Conservation (phyloP, 2,329 filamentous ascomycete species). For the Colletotrichum chrysophilum region DNA sequence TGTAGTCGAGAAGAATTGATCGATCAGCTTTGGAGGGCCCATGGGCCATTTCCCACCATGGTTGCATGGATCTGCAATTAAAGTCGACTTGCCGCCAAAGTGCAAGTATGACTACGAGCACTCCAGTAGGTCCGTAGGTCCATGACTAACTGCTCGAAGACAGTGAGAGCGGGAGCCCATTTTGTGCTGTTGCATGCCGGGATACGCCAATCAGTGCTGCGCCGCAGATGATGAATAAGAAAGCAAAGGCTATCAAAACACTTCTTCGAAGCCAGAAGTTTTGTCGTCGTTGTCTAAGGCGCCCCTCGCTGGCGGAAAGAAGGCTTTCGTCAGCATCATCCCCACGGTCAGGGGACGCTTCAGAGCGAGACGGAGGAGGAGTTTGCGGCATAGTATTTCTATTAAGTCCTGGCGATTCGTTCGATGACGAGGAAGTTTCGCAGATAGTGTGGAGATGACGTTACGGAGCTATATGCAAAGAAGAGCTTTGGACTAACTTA, state of each 20-base stretch:
- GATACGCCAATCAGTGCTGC: background rate
- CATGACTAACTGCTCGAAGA: background rate
- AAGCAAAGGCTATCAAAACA: background rate
- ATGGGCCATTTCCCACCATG: background rate
- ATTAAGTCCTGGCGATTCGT: too few relatives aligned
- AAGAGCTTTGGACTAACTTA: too few relatives aligned
- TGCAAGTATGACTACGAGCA: background rate
- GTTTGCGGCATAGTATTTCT: too few relatives aligned
- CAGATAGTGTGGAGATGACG: too few relatives aligned
- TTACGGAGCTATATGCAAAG: too few relatives aligned
- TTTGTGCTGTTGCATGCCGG: background rate
- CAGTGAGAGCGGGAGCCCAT: background rate
- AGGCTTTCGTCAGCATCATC: too few relatives aligned
- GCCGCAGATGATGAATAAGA: rapidly evolving
- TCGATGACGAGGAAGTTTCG: too few relatives aligned
- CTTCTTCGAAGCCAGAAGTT: background rate
- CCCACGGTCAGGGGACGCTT: too few relatives aligned
- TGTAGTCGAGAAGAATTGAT: background rate
- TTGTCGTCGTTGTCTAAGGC: background rate
- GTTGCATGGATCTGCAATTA: background rate
- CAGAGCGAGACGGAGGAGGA: too few relatives aligned
- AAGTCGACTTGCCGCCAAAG: background rate
- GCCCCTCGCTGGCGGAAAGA: background rate
- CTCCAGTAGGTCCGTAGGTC: background rate
- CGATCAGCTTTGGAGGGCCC: background rate